Conservation (phyloP, 2,329 filamentous ascomycete species). For the Penicillium sp. region DNA sequence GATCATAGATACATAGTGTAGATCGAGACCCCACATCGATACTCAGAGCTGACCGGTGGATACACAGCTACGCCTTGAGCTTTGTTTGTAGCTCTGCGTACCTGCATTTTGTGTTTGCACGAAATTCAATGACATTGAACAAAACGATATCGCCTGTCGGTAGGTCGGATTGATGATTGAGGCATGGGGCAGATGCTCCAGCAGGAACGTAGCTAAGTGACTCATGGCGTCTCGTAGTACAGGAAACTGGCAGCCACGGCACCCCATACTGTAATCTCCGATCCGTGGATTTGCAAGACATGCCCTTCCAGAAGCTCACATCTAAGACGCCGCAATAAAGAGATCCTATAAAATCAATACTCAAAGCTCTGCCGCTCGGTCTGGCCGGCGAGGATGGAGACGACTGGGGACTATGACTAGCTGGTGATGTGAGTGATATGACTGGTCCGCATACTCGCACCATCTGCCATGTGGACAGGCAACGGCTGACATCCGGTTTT, state of each 20-base stretch:
- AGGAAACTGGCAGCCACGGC: neutral
- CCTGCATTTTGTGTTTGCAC: neutral
- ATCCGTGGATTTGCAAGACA: too few relatives aligned
- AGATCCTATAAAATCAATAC: constrained; percentile 9
- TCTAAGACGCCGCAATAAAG: too few relatives aligned
- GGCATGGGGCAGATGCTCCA: neutral
- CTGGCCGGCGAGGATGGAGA: neutral
- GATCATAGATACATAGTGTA: neutral
- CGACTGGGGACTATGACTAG: neutral
- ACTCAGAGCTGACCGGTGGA: neutral
- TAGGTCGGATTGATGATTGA: neutral
- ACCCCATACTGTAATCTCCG: neutral
- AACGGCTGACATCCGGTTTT: constrained; percentile 1
- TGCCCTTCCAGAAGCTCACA: too few relatives aligned
- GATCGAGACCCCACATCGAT: neutral
- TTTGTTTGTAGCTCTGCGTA: neutral
- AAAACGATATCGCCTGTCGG: neutral
- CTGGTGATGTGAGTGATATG: neutral
- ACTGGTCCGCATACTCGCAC: constrained; percentile 10
- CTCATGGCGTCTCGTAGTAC: neutral
- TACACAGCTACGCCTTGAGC: neutral
- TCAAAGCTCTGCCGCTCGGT: constrained; percentile 13
- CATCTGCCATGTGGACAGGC: constrained; percentile 6
- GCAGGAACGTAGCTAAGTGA: neutral
- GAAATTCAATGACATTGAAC: neutral